These are phyloP conservation scores for Populus hybrid DNA, from an alignment of 441 rosid species.

Conservation along the genomic window DNA sequence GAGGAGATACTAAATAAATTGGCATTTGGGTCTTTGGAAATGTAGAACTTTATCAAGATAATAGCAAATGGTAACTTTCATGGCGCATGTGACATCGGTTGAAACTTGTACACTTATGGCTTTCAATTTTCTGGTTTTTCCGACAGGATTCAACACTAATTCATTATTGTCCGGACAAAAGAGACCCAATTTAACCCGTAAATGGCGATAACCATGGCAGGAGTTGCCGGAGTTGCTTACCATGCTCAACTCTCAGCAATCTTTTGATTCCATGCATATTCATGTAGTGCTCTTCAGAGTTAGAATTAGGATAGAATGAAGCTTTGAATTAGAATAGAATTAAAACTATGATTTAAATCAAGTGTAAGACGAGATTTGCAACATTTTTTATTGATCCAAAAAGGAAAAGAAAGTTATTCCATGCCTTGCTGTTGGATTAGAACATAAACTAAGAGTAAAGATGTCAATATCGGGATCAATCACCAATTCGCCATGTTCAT, in stretches of 20 bases:
- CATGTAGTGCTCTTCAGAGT: background rate
- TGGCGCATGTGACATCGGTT: slow-evolving; percentile 9
- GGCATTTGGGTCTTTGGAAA: background rate
- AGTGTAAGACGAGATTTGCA: background rate
- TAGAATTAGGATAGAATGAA: background rate
- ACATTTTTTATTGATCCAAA: background rate
- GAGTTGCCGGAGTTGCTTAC: background rate
- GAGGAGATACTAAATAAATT: background rate
- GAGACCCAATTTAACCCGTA: background rate
- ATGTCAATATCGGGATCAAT: background rate
- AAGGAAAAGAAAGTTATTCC: background rate
- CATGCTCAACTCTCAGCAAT: background rate
- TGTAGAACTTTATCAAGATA: background rate
- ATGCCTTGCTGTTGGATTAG: background rate
- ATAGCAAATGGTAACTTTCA: slow-evolving; percentile 3
- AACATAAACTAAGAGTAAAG: background rate
- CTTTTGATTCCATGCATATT: background rate
- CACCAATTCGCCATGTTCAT: background rate
- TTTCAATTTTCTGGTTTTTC: background rate
- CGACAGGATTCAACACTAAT: background rate
- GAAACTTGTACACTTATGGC: background rate
- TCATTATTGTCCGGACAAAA: background rate
- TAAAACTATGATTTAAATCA: background rate
- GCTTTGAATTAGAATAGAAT: no score
- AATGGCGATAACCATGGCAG: background rate